Base-by-base conservation (phyloP, 768 basidiomycete species). In the Russula ochroleuca region DNA sequence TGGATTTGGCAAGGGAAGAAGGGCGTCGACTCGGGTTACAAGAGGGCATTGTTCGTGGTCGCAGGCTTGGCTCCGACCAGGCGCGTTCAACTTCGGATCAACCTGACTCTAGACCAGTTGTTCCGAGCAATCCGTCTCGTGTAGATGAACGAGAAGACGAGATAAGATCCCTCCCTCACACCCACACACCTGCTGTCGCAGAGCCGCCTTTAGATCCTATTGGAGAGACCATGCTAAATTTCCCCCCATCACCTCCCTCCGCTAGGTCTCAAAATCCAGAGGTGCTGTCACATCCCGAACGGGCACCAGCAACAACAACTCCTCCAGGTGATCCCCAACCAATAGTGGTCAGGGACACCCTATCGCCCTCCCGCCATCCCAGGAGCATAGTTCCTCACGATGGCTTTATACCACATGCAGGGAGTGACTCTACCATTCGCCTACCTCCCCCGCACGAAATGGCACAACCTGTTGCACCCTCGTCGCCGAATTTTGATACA, bases 1-100 rank as follows among this genome's bases (percentile, higher is more conserved):
- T 84, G 37, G 77, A 81, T 2, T 63, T 74, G 17, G 85, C 85
- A 1, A 72, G 80, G 61, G 82, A 85, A 57, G 80, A 85, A 66
- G 85, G 85, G 5, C 70, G 81, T 45, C 74, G 78, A 25, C 66
- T 78, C 13, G 85, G 85, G 6, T 83, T 79, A 68, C 77, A 77
- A 66, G 78, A 83, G 66, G 85, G 84, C 57, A 79, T 77, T 41
- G 71, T 74, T 38, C 69, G 76, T 11, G 73, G 75, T 5, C 69
- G 76, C 40, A 68, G 63, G 40, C 63, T 78, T 51, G 75, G 69
- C 8, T 67, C 69, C 33, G 67, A 71, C 43, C 74, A 76, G 21
- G 70, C 65, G 7, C 69, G 72, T 43, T 68, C 69, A 31, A 35
- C 43, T 41, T 38, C 25, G 40, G 55, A 69, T 41, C 54, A 35